Evolutionary conservation across 306 rosid species (phyloP).

Genomic region (Cicer chorassanicum): DNA sequence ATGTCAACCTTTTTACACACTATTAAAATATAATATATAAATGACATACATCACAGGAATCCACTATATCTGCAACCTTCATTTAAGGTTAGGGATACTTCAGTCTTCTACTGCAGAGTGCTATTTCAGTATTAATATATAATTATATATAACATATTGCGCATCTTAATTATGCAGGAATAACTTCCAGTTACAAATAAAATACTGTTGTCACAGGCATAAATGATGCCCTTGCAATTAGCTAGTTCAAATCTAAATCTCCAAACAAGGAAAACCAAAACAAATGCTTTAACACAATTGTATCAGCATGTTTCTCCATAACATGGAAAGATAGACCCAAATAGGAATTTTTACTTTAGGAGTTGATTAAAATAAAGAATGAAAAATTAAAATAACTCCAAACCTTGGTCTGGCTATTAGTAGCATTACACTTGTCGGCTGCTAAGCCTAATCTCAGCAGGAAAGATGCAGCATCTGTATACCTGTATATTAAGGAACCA

Average conservation of each 20-base stretch:
- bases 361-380: slow-evolving; percentile 9
- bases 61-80: not conserved
- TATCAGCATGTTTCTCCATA: not conserved
- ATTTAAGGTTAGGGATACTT: too few relatives aligned
- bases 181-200: not conserved
- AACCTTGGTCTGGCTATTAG: slow-evolving; percentile 70
- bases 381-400: slow-evolving; percentile 4
- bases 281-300: not conserved
- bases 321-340: not conserved
- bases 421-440: slow-evolving; percentile 57
- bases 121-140: not conserved
- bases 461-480: slow-evolving; percentile 69
- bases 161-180: not conserved
- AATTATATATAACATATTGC: not conserved
- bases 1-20: not conserved
- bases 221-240: not conserved
- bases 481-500: slow-evolving; percentile 44
- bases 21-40: not conserved
- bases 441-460: slow-evolving; percentile 44
- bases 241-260: not conserved
- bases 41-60: not conserved
- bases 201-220: not conserved
- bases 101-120: not conserved
- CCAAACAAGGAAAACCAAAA: not conserved
- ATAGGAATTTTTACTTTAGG: not conserved